Evolutionary conservation across 2,329 filamentous ascomycete genomes (phyloP).

Genomic region (Ilyonectria robusta): DNA sequence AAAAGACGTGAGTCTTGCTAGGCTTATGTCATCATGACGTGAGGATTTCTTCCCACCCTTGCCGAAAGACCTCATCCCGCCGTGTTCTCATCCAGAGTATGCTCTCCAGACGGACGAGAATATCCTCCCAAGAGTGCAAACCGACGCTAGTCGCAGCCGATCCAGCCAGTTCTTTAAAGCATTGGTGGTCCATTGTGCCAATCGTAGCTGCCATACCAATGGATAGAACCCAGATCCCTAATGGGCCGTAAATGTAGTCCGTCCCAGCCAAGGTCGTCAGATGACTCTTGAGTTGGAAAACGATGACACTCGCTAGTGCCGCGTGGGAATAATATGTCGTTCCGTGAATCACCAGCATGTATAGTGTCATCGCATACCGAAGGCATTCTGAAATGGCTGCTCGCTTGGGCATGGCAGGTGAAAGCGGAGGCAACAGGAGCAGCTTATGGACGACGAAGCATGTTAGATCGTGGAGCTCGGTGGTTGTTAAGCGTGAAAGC

Average conservation of each 20-base stretch:
- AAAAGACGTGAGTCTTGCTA: not conserved
- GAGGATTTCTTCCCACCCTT: constrained; percentile 36
- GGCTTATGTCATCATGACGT: not conserved
- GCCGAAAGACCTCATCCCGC: constrained; percentile 29
- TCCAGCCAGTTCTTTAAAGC: constrained; percentile 48
- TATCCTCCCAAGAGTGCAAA: constrained; percentile 35
- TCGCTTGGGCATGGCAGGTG: constrained; percentile 8
- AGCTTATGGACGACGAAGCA: constrained; percentile 68
- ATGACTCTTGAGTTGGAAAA: constrained; percentile 50
- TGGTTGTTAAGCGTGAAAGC: constrained; percentile 50
- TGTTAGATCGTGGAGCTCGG: constrained; percentile 67
- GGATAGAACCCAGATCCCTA: constrained; percentile 59
- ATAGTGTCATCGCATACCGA: constrained; percentile 63
- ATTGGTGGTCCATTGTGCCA: constrained; percentile 46
- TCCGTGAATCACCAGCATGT: constrained; percentile 68
- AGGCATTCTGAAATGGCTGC: constrained; percentile 58
- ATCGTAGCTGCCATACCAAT: constrained; percentile 57
- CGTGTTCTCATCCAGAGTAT: constrained; percentile 40
- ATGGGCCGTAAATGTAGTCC: constrained; percentile 32
- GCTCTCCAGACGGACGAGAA: constrained; percentile 28
- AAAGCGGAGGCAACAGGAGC: constrained; percentile 47
- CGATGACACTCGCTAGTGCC: constrained; percentile 54
- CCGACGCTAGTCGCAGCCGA: constrained; percentile 19
- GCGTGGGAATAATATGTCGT: constrained; percentile 70
- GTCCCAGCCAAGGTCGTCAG: constrained; percentile 43